Evolutionary conservation across 1,139 yeast genomes (phyloP).

Genomic region (Hansenula sp.): DNA sequence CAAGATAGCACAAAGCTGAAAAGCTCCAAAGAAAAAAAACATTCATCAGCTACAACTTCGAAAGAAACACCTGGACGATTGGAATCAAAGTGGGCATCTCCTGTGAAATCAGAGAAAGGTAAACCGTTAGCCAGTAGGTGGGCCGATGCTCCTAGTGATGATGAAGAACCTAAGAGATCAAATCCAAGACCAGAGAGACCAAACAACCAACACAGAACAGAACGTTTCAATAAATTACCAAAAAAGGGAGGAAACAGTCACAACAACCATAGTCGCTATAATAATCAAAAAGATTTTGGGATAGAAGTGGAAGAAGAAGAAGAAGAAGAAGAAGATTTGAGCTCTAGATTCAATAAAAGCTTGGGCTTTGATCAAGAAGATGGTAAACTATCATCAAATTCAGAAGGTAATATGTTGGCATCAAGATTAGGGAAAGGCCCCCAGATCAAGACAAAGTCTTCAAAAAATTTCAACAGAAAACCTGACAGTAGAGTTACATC

Average conservation of each 20-base stretch:
- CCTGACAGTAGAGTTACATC: neutral
- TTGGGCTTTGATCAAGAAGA: neutral
- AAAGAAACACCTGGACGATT: slow-evolving; percentile 6
- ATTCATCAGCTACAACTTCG: neutral
- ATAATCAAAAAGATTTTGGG: too few relatives aligned
- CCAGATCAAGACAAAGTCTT: slow-evolving; percentile 1
- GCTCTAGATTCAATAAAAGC: neutral
- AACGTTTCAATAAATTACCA: neutral
- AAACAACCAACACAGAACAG: neutral
- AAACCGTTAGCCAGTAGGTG: slow-evolving; percentile 11
- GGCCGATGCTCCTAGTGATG: slow-evolving; percentile 3
- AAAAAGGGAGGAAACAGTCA: neutral
- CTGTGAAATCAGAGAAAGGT: slow-evolving; percentile 10
- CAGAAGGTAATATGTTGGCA: slow-evolving; percentile 18
- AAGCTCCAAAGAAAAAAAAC: neutral
- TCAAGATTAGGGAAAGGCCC: slow-evolving; percentile 18
- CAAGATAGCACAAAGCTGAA: slow-evolving; percentile 9
- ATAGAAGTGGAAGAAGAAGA: too few relatives aligned
- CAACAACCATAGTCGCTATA: too few relatives aligned
- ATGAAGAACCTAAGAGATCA: neutral
- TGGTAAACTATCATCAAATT: slow-evolving; percentile 12
- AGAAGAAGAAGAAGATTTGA: neutral
- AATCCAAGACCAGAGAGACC: neutral
- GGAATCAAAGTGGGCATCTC: slow-evolving; percentile 17
- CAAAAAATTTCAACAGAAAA: neutral